Conservation (phyloP, 805 yeast genomes). For the Schizosaccharomyces osmophilus region DNA sequence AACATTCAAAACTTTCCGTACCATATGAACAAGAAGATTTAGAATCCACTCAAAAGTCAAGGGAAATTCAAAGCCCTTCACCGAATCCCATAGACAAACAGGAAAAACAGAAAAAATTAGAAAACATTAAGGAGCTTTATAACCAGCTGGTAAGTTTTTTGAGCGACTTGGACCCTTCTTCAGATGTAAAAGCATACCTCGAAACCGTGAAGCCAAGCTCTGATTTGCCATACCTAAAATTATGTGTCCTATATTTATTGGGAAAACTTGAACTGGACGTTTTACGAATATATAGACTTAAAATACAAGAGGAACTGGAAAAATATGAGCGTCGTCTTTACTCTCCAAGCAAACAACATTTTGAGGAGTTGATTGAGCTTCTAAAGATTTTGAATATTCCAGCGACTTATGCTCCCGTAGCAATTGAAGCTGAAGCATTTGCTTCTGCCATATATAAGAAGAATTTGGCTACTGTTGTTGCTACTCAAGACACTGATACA, state of each 20-base stretch:
- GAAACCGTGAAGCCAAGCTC: background rate
- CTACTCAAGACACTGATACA: background rate
- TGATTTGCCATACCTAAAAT: background rate
- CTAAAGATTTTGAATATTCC: background rate
- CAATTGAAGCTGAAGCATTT: background rate
- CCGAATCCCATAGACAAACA: too few species aligned
- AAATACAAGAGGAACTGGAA: background rate
- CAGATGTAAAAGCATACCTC: too few species aligned
- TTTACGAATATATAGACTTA: background rate
- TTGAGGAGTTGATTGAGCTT: background rate
- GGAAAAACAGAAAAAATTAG: too few species aligned
- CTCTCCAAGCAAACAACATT: background rate
- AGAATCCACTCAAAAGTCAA: too few species aligned
- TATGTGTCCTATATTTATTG: background rate
- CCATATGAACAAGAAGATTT: too few species aligned
- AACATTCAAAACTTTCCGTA: too few species aligned
- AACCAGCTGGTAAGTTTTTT: too few species aligned
- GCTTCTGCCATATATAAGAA: background rate
- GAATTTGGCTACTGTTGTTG: background rate
- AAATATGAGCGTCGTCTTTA: background rate
- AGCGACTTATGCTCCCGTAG: background rate
- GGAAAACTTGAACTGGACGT: background rate
- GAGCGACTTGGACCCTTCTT: too few species aligned
- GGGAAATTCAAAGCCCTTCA: too few species aligned
- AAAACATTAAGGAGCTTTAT: too few species aligned